Evolutionary conservation across 2,329 filamentous ascomycete species (phyloP).

Genomic region (Alternaria hordeiaustralica): DNA sequence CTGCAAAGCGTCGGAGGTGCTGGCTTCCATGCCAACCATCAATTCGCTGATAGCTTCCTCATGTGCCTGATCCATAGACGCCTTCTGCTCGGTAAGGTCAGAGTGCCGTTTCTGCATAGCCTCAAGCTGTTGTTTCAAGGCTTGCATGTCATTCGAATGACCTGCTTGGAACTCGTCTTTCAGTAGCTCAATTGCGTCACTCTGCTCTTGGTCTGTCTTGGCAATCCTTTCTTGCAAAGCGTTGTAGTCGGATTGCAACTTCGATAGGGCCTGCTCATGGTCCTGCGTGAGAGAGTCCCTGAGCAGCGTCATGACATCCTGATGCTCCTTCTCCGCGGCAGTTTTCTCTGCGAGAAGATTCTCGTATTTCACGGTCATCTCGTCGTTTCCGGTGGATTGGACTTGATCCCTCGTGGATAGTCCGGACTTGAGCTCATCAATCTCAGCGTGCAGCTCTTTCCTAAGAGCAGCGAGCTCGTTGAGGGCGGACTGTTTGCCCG

Average conservation of each 20-base stretch:
- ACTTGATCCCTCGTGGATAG: constrained; percentile 24
- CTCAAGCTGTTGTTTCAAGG: constrained; percentile 36
- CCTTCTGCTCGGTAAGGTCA: constrained; percentile 39
- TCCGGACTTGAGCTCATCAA: constrained; percentile 30
- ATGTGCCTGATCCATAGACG: constrained; percentile 37
- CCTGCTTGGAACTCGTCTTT: constrained; percentile 38
- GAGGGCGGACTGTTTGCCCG: constrained; percentile 33
- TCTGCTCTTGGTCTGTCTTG: constrained; percentile 38
- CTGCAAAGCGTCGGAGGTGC: constrained; percentile 40
- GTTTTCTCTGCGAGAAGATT: constrained; percentile 34
- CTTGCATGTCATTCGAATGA: constrained; percentile 34
- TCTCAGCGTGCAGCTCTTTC: constrained; percentile 26
- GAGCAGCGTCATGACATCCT: constrained; percentile 33
- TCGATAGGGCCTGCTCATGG: constrained; percentile 29
- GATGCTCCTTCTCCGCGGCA: constrained; percentile 36
- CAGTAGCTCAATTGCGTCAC: constrained; percentile 39
- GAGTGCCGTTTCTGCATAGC: constrained; percentile 34
- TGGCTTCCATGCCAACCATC: constrained; percentile 44
- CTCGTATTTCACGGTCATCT: constrained; percentile 38
- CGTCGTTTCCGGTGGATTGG: constrained; percentile 21
- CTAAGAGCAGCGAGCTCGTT: constrained; percentile 33
- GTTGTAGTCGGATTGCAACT: constrained; percentile 36
- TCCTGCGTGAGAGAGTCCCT: constrained; percentile 36
- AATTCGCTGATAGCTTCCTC: constrained; percentile 46
- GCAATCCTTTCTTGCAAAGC: constrained; percentile 29